These are phyloP conservation scores for Linnemannia elongata DNA, from an alignment of 192 early-diverging fungal species.

Conservation along the genomic window DNA sequence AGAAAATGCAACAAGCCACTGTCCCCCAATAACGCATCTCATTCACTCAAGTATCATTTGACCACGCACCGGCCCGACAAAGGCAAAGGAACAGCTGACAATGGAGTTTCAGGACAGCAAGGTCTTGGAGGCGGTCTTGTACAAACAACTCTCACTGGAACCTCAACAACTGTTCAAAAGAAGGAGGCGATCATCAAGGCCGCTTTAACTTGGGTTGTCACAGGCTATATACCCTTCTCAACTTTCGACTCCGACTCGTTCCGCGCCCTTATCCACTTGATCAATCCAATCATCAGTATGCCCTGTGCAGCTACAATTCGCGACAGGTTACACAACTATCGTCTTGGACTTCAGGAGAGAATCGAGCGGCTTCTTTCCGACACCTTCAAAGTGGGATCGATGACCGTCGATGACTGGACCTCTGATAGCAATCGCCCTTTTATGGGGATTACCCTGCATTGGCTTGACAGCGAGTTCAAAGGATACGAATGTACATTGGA, in stretches of 20 bases:
- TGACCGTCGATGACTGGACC: slow-evolving; percentile 11
- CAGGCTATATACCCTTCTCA: slow-evolving; percentile 9
- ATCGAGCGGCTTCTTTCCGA: background rate
- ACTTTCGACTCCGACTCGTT: background rate
- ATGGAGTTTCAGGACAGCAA: background rate
- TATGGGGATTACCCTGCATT: slow-evolving; percentile 7
- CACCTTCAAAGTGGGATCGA: background rate
- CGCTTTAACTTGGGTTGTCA: slow-evolving; percentile 3
- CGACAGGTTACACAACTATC: background rate
- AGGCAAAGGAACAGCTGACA: background rate
- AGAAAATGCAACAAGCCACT: background rate
- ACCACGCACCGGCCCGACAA: background rate
- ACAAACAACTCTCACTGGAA: slow-evolving; percentile 7
- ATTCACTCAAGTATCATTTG: background rate
- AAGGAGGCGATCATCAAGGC: background rate
- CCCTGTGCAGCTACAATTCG: slow-evolving; percentile 13
- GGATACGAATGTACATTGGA: slow-evolving; percentile 3
- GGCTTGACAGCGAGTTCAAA: slow-evolving; percentile 1
- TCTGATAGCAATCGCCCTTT: background rate
- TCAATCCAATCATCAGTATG: background rate
- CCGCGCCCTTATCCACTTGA: background rate
- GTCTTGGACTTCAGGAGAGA: slow-evolving; percentile 2
- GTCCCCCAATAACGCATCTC: background rate
- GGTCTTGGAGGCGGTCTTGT: slow-evolving; percentile 4
- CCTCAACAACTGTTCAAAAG: background rate